Evolutionary conservation across 345 rosid species (phyloP).

Genomic region (Gossypium ekmanianum): DNA sequence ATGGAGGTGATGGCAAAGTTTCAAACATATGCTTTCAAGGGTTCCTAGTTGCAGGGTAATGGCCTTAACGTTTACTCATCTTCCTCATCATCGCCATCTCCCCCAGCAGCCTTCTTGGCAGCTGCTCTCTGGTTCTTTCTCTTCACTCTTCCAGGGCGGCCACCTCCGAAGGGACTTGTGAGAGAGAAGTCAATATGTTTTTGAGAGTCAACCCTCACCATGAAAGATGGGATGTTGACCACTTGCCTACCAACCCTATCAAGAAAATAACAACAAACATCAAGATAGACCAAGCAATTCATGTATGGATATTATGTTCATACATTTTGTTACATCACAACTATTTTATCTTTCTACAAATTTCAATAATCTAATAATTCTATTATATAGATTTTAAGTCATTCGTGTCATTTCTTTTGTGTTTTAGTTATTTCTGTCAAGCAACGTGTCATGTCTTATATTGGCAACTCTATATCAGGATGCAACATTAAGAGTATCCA

Average conservation of each 20-base stretch:
- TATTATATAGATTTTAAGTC: too few species aligned
- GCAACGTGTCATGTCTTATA: background rate
- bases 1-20: background rate
- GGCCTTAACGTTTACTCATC: background rate
- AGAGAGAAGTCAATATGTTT: background rate
- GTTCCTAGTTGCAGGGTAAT: background rate
- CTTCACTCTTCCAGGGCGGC: background rate
- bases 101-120: background rate
- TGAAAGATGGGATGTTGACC: slow-evolving; percentile 1
- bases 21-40: background rate
- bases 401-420: background rate
- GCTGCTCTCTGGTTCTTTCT: slow-evolving; percentile 4
- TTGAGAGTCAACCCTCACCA: slow-evolving; percentile 2
- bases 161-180: background rate
- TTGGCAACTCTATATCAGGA: background rate
- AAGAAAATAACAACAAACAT: background rate
- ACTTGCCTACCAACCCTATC: slow-evolving; percentile 1
- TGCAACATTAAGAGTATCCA: background rate
- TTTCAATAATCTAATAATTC: too few species aligned
- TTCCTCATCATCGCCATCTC: background rate
- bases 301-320: background rate
- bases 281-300: background rate
- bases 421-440: background rate
- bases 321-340: too few species aligned
- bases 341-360: too few species aligned